Evolutionary conservation across 2,329 filamentous ascomycete species (phyloP).

Genomic region (Ophiostoma piceae): DNA sequence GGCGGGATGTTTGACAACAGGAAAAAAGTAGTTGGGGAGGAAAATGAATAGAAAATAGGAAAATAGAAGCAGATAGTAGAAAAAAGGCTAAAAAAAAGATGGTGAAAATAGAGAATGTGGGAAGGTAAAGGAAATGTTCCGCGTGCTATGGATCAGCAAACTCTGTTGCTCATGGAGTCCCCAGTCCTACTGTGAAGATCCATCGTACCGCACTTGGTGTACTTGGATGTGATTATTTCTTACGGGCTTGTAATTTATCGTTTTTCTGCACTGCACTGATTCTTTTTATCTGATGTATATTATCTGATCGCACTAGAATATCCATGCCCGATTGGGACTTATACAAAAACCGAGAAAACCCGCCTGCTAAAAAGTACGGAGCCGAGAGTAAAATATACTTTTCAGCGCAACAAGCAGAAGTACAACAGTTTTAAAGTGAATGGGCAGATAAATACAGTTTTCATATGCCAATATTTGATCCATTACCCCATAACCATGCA

Average conservation of each 20-base stretch:
- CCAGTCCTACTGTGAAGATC: not conserved
- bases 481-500: too few relatives aligned
- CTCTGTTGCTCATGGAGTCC: not conserved
- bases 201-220: not conserved
- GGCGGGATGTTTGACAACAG: not conserved
- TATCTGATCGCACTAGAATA: not conserved
- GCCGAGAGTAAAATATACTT: not conserved
- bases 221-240: not conserved
- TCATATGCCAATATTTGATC: too few relatives aligned
- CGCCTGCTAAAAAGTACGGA: not conserved
- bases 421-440: too few relatives aligned
- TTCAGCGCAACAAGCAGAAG: not conserved
- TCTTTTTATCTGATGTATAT: not conserved
- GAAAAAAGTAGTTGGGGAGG: not conserved
- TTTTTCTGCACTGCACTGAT: not conserved
- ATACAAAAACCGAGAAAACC: not conserved
- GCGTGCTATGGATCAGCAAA: not conserved
- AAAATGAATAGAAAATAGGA: too few relatives aligned
- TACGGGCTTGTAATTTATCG: not conserved
- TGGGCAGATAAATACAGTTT: too few relatives aligned
- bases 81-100: not conserved
- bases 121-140: not conserved
- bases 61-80: too few relatives aligned
- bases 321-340: not conserved
- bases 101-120: not conserved